Evolutionary conservation across 2,329 filamentous ascomycete genomes (phyloP).

Genomic region (Erysiphe pulchra): DNA sequence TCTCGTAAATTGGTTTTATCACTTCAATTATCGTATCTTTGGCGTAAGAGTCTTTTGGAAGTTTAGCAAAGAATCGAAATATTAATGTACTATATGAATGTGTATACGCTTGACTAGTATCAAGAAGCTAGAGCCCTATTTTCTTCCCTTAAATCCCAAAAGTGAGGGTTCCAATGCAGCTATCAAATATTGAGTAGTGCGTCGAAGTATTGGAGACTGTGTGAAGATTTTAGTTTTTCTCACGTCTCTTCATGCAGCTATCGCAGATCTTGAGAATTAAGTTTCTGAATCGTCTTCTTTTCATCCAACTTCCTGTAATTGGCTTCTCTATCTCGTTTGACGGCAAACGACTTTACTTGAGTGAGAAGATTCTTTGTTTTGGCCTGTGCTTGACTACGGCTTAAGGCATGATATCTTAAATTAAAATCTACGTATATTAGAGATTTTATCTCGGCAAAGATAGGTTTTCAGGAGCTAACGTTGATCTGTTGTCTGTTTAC

Average conservation of each 20-base stretch:
- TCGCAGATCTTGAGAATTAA: background rate
- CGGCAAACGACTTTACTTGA: no score
- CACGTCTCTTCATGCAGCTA: background rate
- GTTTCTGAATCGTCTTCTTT: no score
- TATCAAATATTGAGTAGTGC: background rate
- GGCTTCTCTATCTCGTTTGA: no score
- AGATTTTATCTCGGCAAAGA: no score
- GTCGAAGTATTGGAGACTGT: background rate
- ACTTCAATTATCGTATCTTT: background rate
- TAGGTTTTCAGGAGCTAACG: no score
- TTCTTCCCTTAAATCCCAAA: background rate
- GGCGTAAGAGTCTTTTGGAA: background rate
- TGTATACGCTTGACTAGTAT: background rate
- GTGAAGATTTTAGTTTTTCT: background rate
- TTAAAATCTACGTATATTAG: no score
- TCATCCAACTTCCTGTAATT: no score
- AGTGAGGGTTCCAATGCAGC: background rate
- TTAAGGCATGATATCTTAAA: no score
- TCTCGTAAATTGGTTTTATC: background rate
- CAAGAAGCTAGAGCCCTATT: background rate
- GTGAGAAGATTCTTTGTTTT: no score
- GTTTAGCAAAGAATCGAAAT: background rate
- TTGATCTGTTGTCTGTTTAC: no score
- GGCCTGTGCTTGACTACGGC: no score
- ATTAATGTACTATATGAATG: background rate